A percentile compares a stretch with the other conserved stretches of the same genome.
Evolutionary conservation across 2,329 filamentous ascomycete genomes (phyloP).

Genomic region (Xylariales sp.): DNA sequence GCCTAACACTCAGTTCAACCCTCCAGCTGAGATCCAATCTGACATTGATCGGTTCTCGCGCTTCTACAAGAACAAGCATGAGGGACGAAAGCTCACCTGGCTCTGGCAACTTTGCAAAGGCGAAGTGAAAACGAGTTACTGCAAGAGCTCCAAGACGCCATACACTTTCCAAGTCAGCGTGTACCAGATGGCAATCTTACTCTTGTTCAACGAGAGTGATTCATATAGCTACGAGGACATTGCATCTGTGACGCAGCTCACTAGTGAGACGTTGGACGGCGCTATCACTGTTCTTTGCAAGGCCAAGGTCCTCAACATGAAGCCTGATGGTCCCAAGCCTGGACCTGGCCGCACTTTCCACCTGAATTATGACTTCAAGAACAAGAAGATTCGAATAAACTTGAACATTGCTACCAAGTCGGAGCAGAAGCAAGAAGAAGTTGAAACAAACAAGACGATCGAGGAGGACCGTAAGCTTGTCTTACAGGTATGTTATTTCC

Average conservation of each 20-base stretch:
- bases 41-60: constrained; percentile 86
- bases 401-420: constrained; percentile 92
- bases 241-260: constrained; percentile 72
- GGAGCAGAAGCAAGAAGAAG: constrained; percentile 92
- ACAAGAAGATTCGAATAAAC: constrained; percentile 97
- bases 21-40: constrained; percentile 77
- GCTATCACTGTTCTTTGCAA: constrained; percentile 84
- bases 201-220: constrained; percentile 92
- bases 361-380: constrained; percentile 94
- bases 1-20: constrained; percentile 82
- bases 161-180: constrained; percentile 97
- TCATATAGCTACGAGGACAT: constrained; percentile 86
- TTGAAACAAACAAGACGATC: constrained; percentile 98
- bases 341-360: constrained; percentile 74
- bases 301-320: constrained; percentile 79
- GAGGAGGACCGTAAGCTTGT: constrained; percentile 96
- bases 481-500: constrained; percentile 70
- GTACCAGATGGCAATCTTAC: constrained; percentile 93
- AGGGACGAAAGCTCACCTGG: constrained; percentile 94
- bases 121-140: constrained; percentile 90
- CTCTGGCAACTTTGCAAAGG: constrained; percentile 98
- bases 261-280: constrained; percentile 78
- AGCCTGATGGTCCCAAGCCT: constrained; percentile 69
- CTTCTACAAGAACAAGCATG: constrained; percentile 97
- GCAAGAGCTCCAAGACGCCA: constrained; percentile 82